Evolutionary conservation across 257 asterid genomes (phyloP), one percentile per base, ranked within the genome.

Genomic region (Capsicum rhomboideum): DNA sequence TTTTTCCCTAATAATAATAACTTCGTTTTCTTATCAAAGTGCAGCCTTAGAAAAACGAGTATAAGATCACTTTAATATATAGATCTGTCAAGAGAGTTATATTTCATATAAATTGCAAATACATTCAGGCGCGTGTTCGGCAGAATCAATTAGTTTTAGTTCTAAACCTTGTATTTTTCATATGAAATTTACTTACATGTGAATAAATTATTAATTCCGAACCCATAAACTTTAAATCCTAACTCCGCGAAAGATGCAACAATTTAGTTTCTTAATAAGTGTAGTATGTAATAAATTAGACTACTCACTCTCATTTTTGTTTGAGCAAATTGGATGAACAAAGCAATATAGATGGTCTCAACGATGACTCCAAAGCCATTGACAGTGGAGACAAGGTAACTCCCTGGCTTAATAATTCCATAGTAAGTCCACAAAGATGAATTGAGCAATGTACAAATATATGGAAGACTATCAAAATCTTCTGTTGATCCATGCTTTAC

Each of bases 371-470:
- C 92, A 82, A 87, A 84, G 10, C 88, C 90, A 72, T 89, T 89
- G 79, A 85, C 78, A 26, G 92, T 86, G 78, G 86, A 84, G 16
- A 89, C 89, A 29, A 87, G 89, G 11, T 82, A 21, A 63, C 86
- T 90, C 0, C 83, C 89, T 7, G 89, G 89, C 53, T 77, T 84
- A 6, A 83, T 67, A 46, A 87, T 6, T 2, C 92, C 92, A 77
- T 89, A 89, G 28, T 86, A 89, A 67, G 90, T 86, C 92, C 92
- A 89, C 6, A 89, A 61, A 4, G 87, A 83, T 52, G 88, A 79
- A 77, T 74, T 85, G 1, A 89, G 86, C 58, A 89, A 71, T 54
- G 87, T 50, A 68, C 84, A 79, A 17, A 89, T 86, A 67, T 89
- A 89, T 1, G 92, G 92, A 77, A 87, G 74, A 75, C 90, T 86